Percentiles rank a stretch among this genome's conserved stretches.
phyloP scores from a whole-genome alignment of 2,329 filamentous ascomycete species.

The Pleoardoris graminearum region DNA sequence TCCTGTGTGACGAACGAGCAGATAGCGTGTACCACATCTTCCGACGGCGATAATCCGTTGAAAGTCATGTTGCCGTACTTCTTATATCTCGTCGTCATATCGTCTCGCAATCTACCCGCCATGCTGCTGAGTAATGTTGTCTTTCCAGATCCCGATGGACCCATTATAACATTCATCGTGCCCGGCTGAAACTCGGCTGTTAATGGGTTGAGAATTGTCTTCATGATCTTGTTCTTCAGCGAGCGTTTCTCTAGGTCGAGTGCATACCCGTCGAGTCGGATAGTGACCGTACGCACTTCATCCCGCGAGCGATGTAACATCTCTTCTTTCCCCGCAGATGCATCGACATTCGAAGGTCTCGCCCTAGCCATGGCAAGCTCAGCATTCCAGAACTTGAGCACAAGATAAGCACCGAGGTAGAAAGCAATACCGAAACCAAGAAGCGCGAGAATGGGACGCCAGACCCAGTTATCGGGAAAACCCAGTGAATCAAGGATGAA shows the following conservation, averaged over 20 bases:
- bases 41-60: slow-evolving; percentile 69
- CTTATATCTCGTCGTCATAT: slow-evolving; percentile 64
- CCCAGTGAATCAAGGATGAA: slow-evolving; percentile 72
- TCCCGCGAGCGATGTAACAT: slow-evolving; percentile 59
- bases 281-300: slow-evolving; percentile 64
- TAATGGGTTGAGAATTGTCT: slow-evolving; percentile 66
- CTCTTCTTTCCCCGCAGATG: slow-evolving; percentile 72
- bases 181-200: slow-evolving; percentile 69
- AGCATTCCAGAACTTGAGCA: slow-evolving; percentile 66
- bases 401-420: slow-evolving; percentile 61
- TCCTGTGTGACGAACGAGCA: slow-evolving; percentile 80
- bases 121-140: slow-evolving; percentile 75
- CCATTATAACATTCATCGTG: slow-evolving; percentile 76
- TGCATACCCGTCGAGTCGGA: slow-evolving; percentile 66
- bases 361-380: slow-evolving; percentile 72
- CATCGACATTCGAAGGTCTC: slow-evolving; percentile 57
- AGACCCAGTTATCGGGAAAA: slow-evolving; percentile 69
- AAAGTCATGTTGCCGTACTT: slow-evolving; percentile 67
- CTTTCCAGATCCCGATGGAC: slow-evolving; percentile 76
- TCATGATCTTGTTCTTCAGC: slow-evolving; percentile 53
- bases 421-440: slow-evolving; percentile 67
- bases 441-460: slow-evolving; percentile 66
- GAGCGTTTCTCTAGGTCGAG: slow-evolving; percentile 67
- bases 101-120: slow-evolving; percentile 67
- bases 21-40: slow-evolving; percentile 69